Evolutionary conservation across 129 eudicot species (phyloP).

Genomic region (Arctium lappa): DNA sequence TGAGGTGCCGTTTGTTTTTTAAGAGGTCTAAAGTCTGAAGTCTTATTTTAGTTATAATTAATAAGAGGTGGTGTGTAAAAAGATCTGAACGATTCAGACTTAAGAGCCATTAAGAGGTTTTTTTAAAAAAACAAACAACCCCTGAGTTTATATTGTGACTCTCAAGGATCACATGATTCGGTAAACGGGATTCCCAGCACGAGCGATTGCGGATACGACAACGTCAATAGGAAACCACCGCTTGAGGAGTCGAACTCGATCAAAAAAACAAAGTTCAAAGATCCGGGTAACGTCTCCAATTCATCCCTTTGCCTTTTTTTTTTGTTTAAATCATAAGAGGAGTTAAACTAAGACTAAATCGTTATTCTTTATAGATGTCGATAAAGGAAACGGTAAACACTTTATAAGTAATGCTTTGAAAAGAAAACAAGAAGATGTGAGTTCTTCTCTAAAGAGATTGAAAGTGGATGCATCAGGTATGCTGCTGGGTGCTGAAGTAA

Average conservation of each 20-base stretch:
- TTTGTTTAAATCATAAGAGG: not conserved
- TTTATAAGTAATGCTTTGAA: constrained; percentile 28
- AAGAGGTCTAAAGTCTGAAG: too few species aligned
- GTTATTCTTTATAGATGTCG: constrained; percentile 12
- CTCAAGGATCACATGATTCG: constrained; percentile 42
- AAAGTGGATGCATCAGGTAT: constrained; percentile 43
- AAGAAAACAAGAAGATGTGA: constrained; percentile 51
- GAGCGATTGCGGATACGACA: not conserved
- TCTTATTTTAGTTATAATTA: too few species aligned
- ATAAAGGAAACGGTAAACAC: not conserved
- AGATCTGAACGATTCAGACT: too few species aligned
- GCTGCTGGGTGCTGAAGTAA: not conserved
- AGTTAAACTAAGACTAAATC: not conserved
- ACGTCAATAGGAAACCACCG: not conserved
- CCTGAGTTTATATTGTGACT: constrained; percentile 7
- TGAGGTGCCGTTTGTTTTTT: too few species aligned
- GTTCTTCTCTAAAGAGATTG: constrained; percentile 40
- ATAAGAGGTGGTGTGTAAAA: too few species aligned
- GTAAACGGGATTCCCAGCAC: constrained; percentile 17
- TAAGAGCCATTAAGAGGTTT: too few species aligned
- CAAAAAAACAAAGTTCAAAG: constrained; percentile 37
- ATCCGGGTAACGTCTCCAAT: constrained; percentile 24
- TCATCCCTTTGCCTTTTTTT: not conserved
- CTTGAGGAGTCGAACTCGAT: constrained; percentile 22
- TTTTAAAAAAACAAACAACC: too few species aligned